Evolutionary conservation across 2,329 filamentous ascomycete species (phyloP).

Genomic region (Alternaria tenuissima): DNA sequence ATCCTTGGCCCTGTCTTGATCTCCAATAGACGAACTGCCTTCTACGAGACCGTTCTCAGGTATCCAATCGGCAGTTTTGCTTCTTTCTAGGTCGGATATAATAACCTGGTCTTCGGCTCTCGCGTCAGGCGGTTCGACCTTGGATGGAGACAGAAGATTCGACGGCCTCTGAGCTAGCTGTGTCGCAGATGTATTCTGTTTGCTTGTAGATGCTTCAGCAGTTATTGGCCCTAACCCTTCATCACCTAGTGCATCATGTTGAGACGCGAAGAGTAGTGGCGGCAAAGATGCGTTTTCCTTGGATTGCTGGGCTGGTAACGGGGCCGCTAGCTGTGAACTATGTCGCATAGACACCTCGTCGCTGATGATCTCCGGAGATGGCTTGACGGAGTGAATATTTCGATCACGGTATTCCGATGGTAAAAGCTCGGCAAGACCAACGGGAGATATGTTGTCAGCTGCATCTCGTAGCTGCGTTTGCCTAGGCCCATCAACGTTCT

Average conservation of each 20-base stretch:
- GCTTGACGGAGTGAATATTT: neutral
- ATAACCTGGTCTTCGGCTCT: neutral
- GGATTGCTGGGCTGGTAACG: neutral
- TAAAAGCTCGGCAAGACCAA: neutral
- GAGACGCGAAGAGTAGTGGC: neutral
- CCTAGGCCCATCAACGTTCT: neutral
- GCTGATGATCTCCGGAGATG: neutral
- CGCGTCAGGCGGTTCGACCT: neutral
- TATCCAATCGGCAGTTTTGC: neutral
- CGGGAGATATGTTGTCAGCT: neutral
- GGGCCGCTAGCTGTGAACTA: too few relatives aligned
- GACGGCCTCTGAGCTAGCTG: neutral
- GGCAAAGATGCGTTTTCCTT: neutral
- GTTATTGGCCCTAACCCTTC: neutral
- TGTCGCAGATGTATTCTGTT: neutral
- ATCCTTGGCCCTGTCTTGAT: neutral
- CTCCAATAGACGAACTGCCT: neutral
- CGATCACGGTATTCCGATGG: neutral
- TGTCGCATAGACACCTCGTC: neutral
- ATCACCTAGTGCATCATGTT: neutral
- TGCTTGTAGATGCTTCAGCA: neutral
- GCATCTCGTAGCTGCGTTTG: slow-evolving; percentile 5
- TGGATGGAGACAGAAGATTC: neutral
- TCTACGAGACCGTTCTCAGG: neutral
- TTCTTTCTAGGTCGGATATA: neutral